phyloP scores from a whole-genome alignment of 2,329 filamentous ascomycete genomes.

The Botrytis elliptica region DNA sequence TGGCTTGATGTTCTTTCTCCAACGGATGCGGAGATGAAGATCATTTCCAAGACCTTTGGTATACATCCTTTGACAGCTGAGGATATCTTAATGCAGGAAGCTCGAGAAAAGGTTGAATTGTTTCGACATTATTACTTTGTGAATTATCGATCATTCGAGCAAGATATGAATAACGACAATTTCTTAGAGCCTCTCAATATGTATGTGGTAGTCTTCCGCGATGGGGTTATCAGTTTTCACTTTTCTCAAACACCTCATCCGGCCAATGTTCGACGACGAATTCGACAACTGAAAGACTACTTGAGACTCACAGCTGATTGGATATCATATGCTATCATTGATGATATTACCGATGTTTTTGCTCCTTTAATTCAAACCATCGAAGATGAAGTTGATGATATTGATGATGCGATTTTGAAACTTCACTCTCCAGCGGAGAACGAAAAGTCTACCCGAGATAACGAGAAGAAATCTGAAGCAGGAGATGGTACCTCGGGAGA shows the following conservation, averaged over 20 bases:
- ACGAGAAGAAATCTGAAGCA: conserved; percentile 48
- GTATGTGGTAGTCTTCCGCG: conserved; percentile 94
- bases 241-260: conserved; percentile 95
- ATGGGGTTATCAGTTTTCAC: conserved; percentile 94
- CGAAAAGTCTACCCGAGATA: conserved; percentile 43
- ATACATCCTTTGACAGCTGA: conserved; percentile 95
- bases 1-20: conserved; percentile 93
- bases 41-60: conserved; percentile 86
- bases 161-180: conserved; percentile 83
- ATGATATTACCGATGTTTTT: conserved; percentile 97
- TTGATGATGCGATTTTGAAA: conserved; percentile 85
- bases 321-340: conserved; percentile 97
- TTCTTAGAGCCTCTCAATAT: conserved; percentile 96
- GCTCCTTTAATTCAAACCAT: conserved; percentile 88
- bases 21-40: conserved; percentile 93
- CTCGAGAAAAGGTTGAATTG: conserved; percentile 95
- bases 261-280: conserved; percentile 89
- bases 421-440: conserved; percentile 64
- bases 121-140: conserved; percentile 99
- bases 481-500: conserved; percentile 44
- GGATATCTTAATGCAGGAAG: conserved; percentile 96
- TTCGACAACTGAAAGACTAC: conserved; percentile 92
- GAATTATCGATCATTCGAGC: conserved; percentile 97
- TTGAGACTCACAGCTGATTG: conserved; percentile 91
- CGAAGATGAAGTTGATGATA: conserved; percentile 94